Conservation (phyloP, 805 yeast species). For the Barnettozyma vustinii region DNA sequence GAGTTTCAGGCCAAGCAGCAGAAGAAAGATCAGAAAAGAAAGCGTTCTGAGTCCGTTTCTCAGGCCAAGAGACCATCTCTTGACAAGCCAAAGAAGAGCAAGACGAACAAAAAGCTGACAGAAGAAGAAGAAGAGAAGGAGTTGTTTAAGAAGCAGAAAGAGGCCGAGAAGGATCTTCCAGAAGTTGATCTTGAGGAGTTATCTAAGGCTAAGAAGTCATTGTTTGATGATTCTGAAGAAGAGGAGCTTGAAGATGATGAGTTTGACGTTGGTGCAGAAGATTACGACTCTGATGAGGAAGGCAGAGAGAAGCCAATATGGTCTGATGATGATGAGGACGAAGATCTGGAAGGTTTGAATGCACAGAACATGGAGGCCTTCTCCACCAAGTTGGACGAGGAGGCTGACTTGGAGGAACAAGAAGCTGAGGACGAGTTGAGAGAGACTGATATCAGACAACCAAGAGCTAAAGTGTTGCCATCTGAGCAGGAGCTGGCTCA, state of each 20-base stretch:
- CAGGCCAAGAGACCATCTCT: conserved; percentile 23
- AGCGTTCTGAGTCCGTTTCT: conserved; percentile 28
- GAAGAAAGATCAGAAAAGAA: conserved; percentile 30
- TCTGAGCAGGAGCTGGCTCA: conserved; percentile 53
- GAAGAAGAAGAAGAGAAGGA: conserved; percentile 24
- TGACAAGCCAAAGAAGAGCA: conserved; percentile 10
- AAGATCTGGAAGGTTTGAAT: conserved; percentile 64
- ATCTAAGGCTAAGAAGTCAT: conserved; percentile 62
- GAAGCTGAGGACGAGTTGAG: conserved; percentile 59
- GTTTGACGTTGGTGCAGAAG: conserved; percentile 55
- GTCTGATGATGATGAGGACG: conserved; percentile 40
- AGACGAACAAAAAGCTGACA: conserved; percentile 16
- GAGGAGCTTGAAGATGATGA: conserved; percentile 34
- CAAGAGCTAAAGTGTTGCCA: conserved; percentile 75
- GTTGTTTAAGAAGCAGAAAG: conserved; percentile 24
- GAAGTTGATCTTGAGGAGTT: conserved; percentile 66
- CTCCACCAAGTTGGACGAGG: conserved; percentile 60
- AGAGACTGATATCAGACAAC: conserved; percentile 54
- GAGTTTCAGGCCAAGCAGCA: conserved; percentile 60
- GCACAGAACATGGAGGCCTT: conserved; percentile 81
- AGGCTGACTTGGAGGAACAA: conserved; percentile 51
- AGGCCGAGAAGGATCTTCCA: conserved; percentile 47
- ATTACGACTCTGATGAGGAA: conserved; percentile 26
- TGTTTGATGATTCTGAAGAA: conserved; percentile 57
- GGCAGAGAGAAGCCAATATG: conserved; percentile 24